Conservation (phyloP, 2,329 filamentous ascomycete species). For the Catunica adiposa region DNA sequence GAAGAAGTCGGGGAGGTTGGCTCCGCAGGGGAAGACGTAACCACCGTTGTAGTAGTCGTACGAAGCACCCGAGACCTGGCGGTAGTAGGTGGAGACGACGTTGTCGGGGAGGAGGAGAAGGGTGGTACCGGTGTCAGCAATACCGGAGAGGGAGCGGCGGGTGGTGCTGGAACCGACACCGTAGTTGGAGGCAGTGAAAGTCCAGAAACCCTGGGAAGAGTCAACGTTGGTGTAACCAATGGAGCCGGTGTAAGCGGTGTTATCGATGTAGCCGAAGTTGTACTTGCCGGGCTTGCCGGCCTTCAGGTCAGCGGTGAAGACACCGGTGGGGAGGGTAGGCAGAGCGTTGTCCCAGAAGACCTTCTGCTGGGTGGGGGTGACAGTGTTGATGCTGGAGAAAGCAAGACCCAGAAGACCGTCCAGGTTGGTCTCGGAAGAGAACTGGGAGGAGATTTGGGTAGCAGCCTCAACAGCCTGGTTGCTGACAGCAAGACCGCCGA, state of each 20-base stretch:
- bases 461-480: conserved; percentile 29
- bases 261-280: conserved; percentile 58
- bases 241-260: conserved; percentile 42
- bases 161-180: background rate
- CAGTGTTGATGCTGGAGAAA: conserved; percentile 28
- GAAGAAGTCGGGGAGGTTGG: conserved; percentile 30
- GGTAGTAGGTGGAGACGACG: conserved; percentile 34
- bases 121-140: conserved; percentile 45
- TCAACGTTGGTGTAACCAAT: conserved; percentile 42
- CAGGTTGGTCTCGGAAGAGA: conserved; percentile 22
- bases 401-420: conserved; percentile 28
- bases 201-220: conserved; percentile 49
- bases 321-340: conserved; percentile 13
- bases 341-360: conserved; percentile 26
- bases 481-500: conserved; percentile 26
- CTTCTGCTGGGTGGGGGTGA: conserved; percentile 20
- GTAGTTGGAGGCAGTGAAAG: conserved; percentile 27
- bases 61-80: conserved; percentile 27
- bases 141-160: conserved; percentile 15
- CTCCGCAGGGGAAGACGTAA: conserved; percentile 31
- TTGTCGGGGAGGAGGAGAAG: conserved; percentile 41
- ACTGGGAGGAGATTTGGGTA: conserved; percentile 24
- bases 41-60: conserved; percentile 27
- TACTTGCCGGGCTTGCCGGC: conserved; percentile 45
- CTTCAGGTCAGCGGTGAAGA: conserved; percentile 56